A percentile compares a stretch with the other conserved stretches of the same genome.
Conservation (phyloP, 1,284 basidiomycete species). For the Lentinus polychrous region DNA sequence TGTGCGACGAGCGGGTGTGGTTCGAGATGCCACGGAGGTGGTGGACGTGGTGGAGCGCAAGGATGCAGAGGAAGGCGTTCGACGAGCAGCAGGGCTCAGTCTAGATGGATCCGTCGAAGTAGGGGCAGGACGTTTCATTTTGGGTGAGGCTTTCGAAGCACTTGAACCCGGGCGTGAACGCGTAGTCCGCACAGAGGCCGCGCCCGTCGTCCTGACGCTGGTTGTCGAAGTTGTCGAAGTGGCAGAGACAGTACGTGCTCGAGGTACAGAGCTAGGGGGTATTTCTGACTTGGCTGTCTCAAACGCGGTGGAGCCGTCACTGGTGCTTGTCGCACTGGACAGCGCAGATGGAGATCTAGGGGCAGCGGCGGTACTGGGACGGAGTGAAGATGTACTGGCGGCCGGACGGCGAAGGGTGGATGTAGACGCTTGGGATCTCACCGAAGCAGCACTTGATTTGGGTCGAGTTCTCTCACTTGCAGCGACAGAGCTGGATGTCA, state of each 20-base stretch:
- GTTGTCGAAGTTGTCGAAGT: constrained; percentile 34
- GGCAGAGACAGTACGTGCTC: constrained; percentile 36
- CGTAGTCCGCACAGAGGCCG: constrained; percentile 15
- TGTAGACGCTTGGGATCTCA: constrained; percentile 28
- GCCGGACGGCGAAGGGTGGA: constrained; percentile 32
- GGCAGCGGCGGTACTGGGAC: not conserved
- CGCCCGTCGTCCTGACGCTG: constrained; percentile 28
- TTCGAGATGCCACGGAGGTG: constrained; percentile 24
- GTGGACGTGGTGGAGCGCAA: constrained; percentile 27
- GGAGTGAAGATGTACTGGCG: constrained; percentile 19
- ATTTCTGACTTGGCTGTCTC: constrained; percentile 47
- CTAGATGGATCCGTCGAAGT: constrained; percentile 19
- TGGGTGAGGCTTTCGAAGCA: constrained; percentile 18
- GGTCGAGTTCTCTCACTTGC: constrained; percentile 16
- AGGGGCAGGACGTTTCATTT: constrained; percentile 15
- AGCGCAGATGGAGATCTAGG: constrained; percentile 23
- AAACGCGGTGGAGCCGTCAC: constrained; percentile 46
- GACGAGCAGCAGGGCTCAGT: constrained; percentile 17
- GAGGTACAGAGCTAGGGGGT: constrained; percentile 26
- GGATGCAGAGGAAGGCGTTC: constrained; percentile 24
- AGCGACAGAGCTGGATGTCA: constrained; percentile 5
- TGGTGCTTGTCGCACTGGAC: constrained; percentile 40
- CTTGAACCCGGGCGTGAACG: constrained; percentile 17
- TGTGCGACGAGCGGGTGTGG: constrained; percentile 15
- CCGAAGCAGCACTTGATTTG: constrained; percentile 30